A percentile compares a stretch with the other conserved stretches of the same genome.
These are phyloP conservation scores for Ceratopteris richardii DNA, from an alignment of 75 land plant species.

Conservation along the genomic window DNA sequence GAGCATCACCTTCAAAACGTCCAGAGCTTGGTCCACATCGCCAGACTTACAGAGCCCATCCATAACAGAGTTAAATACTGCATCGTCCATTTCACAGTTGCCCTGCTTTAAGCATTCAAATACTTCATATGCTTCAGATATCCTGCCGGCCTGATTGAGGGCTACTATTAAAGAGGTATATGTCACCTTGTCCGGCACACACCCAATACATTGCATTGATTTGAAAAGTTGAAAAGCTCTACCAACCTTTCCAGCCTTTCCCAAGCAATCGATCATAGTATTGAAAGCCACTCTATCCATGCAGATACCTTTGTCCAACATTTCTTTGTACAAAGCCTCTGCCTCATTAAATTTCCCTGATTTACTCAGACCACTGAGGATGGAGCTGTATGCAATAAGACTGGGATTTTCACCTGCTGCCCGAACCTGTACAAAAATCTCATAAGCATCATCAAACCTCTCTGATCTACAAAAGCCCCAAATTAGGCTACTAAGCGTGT, in stretches of 20 bases:
- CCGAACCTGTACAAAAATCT: constrained; percentile 39
- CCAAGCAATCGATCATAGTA: constrained; percentile 54
- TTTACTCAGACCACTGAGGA: constrained; percentile 56
- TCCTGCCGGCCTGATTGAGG: constrained; percentile 66
- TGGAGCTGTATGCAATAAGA: constrained; percentile 44
- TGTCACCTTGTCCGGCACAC: constrained; percentile 52
- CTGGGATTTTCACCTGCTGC: constrained; percentile 35
- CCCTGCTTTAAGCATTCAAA: constrained; percentile 68
- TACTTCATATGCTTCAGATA: constrained; percentile 70
- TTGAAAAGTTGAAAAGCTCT: constrained; percentile 54
- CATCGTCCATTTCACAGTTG: constrained; percentile 40
- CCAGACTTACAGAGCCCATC: constrained; percentile 73
- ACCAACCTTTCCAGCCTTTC: constrained; percentile 54
- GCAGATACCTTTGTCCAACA: constrained; percentile 37
- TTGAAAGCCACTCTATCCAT: constrained; percentile 55
- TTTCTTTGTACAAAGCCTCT: constrained; percentile 42
- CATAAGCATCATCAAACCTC: constrained; percentile 58
- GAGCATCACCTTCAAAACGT: constrained; percentile 76
- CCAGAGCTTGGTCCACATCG: constrained; percentile 66
- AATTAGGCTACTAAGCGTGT: constrained; percentile 66
- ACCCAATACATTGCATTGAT: constrained; percentile 68
- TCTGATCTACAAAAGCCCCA: constrained; percentile 55
- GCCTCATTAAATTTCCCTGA: constrained; percentile 55
- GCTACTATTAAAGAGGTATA: constrained; percentile 64
- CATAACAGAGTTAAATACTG: constrained; percentile 58